Conservation (phyloP, 352 stramenopile genomes). For the Globisporangium canariense region DNA sequence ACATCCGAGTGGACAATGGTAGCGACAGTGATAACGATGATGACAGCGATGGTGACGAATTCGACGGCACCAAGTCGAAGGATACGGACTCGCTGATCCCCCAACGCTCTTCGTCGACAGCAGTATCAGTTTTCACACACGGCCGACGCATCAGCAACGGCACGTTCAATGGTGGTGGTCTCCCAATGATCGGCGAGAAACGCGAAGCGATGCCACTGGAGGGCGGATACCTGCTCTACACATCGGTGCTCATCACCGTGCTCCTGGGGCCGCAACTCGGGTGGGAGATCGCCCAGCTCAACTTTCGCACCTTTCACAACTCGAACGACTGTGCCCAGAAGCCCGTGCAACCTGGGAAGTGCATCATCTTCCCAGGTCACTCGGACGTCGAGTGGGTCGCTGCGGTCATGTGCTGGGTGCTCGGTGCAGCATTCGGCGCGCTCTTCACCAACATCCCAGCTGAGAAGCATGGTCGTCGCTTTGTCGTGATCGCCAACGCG, state of each 20-base stretch:
- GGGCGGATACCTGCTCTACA: slow-evolving; percentile 32
- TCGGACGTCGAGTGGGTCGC: slow-evolving; percentile 32
- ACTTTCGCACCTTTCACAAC: slow-evolving; percentile 39
- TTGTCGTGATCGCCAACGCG: slow-evolving; percentile 29
- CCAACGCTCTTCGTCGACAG: slow-evolving; percentile 9
- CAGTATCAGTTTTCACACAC: slow-evolving; percentile 1
- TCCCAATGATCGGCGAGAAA: slow-evolving; percentile 9
- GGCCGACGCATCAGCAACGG: slow-evolving; percentile 8
- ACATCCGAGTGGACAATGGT: slow-evolving; percentile 11
- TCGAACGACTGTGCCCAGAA: slow-evolving; percentile 23
- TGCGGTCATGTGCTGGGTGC: slow-evolving; percentile 37
- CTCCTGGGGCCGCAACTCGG: slow-evolving; percentile 34
- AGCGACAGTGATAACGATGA: neutral
- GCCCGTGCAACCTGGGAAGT: slow-evolving; percentile 25
- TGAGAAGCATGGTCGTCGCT: slow-evolving; percentile 32
- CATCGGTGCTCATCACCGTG: slow-evolving; percentile 32
- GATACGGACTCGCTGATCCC: slow-evolving; percentile 13
- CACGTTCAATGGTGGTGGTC: slow-evolving; percentile 2
- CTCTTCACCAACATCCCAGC: slow-evolving; percentile 29
- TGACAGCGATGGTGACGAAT: slow-evolving; percentile 2
- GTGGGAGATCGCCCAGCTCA: slow-evolving; percentile 45
- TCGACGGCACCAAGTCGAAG: neutral
- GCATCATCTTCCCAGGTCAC: slow-evolving; percentile 40
- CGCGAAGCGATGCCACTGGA: slow-evolving; percentile 9
- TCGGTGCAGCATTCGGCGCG: slow-evolving; percentile 32